phyloP scores from a whole-genome alignment of 345 rosid species.

The Arabis alpina region DNA sequence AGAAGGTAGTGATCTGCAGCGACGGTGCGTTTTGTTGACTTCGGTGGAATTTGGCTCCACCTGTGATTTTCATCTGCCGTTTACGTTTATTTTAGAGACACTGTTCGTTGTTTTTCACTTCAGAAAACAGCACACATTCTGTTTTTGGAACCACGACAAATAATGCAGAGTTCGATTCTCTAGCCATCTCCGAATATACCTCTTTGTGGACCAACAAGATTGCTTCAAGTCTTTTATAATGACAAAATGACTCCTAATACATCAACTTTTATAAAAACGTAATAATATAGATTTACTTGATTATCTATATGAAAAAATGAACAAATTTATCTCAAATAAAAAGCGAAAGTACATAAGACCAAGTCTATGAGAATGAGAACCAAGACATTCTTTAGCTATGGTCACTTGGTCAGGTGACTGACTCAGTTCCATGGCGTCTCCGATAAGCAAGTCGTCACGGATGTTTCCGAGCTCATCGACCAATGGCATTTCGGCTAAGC shows the following conservation, averaged over 20 bases:
- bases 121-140: slow-evolving; percentile 1
- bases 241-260: not conserved
- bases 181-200: slow-evolving; percentile 24
- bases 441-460: no score
- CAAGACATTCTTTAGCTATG: no score
- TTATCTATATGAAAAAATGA: no score
- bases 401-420: no score
- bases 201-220: slow-evolving; percentile 25
- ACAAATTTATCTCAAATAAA: not conserved
- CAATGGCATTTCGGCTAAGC: no score
- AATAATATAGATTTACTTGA: not conserved
- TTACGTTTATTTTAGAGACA: not conserved
- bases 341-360: not conserved
- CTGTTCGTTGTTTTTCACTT: slow-evolving; percentile 7
- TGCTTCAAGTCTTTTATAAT: not conserved
- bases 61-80: slow-evolving; percentile 21
- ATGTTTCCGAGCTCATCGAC: no score
- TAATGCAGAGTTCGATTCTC: slow-evolving; percentile 18
- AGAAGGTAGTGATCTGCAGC: slow-evolving; percentile 31
- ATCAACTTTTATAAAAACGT: not conserved
- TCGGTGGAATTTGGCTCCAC: slow-evolving; percentile 27
- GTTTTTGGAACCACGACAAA: not conserved
- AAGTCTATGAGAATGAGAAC: not conserved
- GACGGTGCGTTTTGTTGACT: slow-evolving; percentile 47
- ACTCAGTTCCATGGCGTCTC: no score